These are phyloP conservation scores for Huntiella omanensis DNA, from an alignment of 2,329 filamentous ascomycete species.

Conservation along the genomic window DNA sequence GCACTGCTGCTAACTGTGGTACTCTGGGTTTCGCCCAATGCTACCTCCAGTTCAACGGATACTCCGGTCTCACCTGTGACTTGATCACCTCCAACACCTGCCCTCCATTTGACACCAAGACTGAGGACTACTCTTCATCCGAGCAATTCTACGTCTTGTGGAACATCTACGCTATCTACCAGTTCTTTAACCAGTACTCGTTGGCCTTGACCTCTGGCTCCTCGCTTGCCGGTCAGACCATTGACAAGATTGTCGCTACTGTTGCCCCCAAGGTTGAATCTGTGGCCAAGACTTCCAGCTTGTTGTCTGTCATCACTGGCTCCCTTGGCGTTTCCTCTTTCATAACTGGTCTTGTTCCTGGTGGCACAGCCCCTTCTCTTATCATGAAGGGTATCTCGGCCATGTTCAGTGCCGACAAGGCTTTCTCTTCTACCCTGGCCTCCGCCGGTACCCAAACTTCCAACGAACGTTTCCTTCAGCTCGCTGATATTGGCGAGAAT, in stretches of 20 bases:
- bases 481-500: conserved; percentile 14
- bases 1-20: conserved; percentile 14
- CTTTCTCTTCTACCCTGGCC: conserved; percentile 9
- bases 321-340: conserved; percentile 13
- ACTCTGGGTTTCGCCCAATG: conserved; percentile 16
- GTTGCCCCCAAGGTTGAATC: conserved; percentile 14
- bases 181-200: conserved; percentile 17
- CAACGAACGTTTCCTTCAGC: conserved; percentile 15
- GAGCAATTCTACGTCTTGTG: conserved; percentile 17
- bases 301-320: conserved; percentile 13
- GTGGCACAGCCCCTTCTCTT: conserved; percentile 12
- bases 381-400: conserved; percentile 11
- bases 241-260: conserved; percentile 15
- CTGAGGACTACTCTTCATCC: conserved; percentile 13
- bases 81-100: conserved; percentile 15
- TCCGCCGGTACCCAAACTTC: conserved; percentile 13
- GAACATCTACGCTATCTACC: conserved; percentile 16
- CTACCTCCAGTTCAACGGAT: conserved; percentile 15
- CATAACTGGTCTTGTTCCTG: conserved; percentile 13
- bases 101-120: conserved; percentile 12
- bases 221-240: conserved; percentile 14
- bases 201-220: conserved; percentile 15
- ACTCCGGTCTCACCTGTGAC: conserved; percentile 15
- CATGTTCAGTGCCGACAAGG: conserved; percentile 10
- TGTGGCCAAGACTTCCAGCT: conserved; percentile 8